Percentiles rank a stretch among this genome's conserved stretches.
Evolutionary conservation across 305 asterid genomes (phyloP).

Genomic region (Fraxinus paxiana): DNA sequence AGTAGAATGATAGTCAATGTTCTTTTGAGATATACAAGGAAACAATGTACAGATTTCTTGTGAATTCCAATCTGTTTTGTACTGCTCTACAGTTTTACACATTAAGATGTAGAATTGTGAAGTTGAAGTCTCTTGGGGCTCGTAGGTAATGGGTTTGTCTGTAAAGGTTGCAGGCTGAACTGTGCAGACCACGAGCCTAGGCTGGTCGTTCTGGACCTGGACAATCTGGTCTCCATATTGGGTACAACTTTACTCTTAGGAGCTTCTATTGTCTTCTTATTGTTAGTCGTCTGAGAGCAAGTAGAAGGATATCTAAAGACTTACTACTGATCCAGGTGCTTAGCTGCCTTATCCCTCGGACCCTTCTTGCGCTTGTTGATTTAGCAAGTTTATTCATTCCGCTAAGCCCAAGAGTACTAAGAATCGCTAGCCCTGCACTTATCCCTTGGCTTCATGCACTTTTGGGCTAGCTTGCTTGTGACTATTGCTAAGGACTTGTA

Average conservation of each 20-base stretch:
- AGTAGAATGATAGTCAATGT: not conserved
- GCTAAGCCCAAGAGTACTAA: not conserved
- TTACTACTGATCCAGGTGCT: not conserved
- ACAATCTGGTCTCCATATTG: not conserved
- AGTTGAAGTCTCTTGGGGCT: not conserved
- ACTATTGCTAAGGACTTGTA: not conserved
- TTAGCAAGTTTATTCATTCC: not conserved
- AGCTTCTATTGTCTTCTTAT: not conserved
- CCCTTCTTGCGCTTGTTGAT: not conserved
- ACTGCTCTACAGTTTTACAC: not conserved
- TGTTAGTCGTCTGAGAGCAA: not conserved
- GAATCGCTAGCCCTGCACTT: not conserved
- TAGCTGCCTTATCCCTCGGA: not conserved
- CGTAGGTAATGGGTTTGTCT: not conserved
- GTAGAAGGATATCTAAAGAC: not conserved
- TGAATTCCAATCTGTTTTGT: not conserved
- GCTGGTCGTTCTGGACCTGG: not conserved
- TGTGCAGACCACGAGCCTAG: not conserved
- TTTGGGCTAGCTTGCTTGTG: not conserved
- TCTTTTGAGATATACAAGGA: not conserved
- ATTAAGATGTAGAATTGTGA: not conserved
- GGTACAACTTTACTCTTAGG: not conserved
- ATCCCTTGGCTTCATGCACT: not conserved
- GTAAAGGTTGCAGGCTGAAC: not conserved
- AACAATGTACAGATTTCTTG: not conserved